Conservation (phyloP, 176 grass and related monocot species). For the Lolium rigidum region DNA sequence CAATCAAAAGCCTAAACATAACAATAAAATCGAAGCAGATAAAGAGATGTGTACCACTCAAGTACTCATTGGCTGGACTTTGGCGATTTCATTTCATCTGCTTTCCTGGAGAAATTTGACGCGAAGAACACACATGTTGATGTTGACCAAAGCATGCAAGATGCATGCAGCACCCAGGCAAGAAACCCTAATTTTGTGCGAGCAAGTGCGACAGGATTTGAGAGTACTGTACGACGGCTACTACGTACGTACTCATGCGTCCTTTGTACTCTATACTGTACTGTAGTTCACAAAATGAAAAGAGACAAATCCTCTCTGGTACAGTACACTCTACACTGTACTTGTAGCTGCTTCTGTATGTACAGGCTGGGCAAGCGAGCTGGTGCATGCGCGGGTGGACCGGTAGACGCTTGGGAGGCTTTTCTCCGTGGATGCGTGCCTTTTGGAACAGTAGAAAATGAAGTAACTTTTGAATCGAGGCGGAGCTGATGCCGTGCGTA, state of each 20-base stretch:
- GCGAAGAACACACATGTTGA: not conserved
- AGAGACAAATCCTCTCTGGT: not conserved
- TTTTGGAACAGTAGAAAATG: not conserved
- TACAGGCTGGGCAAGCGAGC: not conserved
- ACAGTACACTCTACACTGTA: not conserved
- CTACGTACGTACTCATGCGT: not conserved
- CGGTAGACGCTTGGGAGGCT: not conserved
- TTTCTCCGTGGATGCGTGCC: not conserved
- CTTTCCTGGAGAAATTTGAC: not conserved
- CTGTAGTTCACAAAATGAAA: not conserved
- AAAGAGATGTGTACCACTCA: not conserved
- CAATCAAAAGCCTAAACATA: constrained; percentile 28
- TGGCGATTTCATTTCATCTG: not conserved
- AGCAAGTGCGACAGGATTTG: not conserved
- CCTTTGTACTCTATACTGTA: not conserved
- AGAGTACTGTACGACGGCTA: too few relatives aligned
- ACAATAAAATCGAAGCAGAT: not conserved
- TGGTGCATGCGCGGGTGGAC: too few relatives aligned
- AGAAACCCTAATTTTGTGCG: too few relatives aligned
- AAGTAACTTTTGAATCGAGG: not conserved
- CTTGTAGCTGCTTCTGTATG: not conserved
- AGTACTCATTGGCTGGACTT: not conserved
- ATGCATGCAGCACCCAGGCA: not conserved
- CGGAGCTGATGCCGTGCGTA: not conserved
- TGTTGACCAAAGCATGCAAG: not conserved